Base-by-base conservation (phyloP, 2,329 filamentous ascomycete species). In the Alternaria hordeiaustralica region DNA sequence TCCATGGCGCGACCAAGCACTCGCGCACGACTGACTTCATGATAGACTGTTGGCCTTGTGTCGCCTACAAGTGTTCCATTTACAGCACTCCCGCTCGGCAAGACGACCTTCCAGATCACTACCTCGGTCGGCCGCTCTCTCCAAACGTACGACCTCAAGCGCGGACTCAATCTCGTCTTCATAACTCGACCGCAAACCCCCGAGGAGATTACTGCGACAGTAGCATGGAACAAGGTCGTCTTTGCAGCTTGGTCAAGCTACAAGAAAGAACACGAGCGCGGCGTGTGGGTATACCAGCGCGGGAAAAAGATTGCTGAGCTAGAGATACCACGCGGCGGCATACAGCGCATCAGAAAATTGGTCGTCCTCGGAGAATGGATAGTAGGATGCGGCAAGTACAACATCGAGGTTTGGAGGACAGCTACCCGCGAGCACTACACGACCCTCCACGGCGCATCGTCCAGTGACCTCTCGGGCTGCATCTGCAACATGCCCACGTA, bases 101-200 rank as follows among this genome's bases (percentile, higher is more conserved):
- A 97, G 82, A 95, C 93, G 1, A 97, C 94, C 4, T 99, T 97
- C 78, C 96, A 99, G 79, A 93, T 99, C 80, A 98, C 96, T 33
- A 99, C 96, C 28, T 98, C 93, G 0, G 92, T 96, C 65, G 96
- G 95, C 66, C 88, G 90, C 74, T 93, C 91, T 63, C 87, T 99
- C 50, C 96, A 99, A 81, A 99, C 96, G 0, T 99, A 99, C 83
- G 96, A 99, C 78, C 84, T 99, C 65, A 93, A 92, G 79, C 89
- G 90, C 73, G 95, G 95, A 50, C 87, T 99, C 65, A 95, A 96
- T 74, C 88, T 99, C 54, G 89, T 98, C 74, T 99, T 99, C 80
- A 88, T 99, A 64, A 97, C 93, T 20, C 87, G 94, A 55, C 96
- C 96, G 1, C 92, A 97, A 79, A 97, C 94, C 0, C 94, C 94